Conservation (phyloP, 2,329 filamentous ascomycete species). For the Fusarium goolgardi region DNA sequence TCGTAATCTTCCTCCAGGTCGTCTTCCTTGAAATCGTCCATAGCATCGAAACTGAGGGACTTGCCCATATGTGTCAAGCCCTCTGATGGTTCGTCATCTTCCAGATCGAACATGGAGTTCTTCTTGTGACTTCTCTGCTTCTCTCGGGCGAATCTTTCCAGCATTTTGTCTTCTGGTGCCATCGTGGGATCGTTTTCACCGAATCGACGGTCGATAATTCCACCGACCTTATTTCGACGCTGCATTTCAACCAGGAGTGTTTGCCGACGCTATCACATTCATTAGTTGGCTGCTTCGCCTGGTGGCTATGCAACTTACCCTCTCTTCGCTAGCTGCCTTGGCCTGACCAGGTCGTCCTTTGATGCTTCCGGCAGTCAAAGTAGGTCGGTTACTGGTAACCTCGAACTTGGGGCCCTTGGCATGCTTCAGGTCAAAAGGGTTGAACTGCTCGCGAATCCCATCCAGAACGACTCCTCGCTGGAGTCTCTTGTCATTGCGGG, state of each 20-base stretch:
- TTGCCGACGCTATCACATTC: slow-evolving; percentile 70
- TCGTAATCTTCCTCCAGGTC: slow-evolving; percentile 73
- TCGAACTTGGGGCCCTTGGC: slow-evolving; percentile 86
- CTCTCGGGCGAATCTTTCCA: slow-evolving; percentile 90
- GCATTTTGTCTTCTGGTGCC: slow-evolving; percentile 91
- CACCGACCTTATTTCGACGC: slow-evolving; percentile 88
- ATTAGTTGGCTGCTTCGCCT: slow-evolving; percentile 22
- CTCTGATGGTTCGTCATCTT: slow-evolving; percentile 74
- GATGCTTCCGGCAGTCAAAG: slow-evolving; percentile 67
- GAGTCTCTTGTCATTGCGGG: slow-evolving; percentile 76
- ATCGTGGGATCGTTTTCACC: slow-evolving; percentile 95
- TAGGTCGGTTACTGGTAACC: slow-evolving; percentile 75
- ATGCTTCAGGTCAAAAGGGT: slow-evolving; percentile 94
- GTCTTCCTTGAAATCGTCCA: slow-evolving; percentile 83
- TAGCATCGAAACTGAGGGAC: slow-evolving; percentile 72
- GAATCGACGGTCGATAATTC: slow-evolving; percentile 91
- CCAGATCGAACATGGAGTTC: slow-evolving; percentile 86
- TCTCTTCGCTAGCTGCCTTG: slow-evolving; percentile 88
- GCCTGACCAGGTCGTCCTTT: slow-evolving; percentile 83
- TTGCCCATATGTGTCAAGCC: slow-evolving; percentile 86
- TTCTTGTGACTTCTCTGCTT: slow-evolving; percentile 84
- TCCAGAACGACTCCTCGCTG: slow-evolving; percentile 82
- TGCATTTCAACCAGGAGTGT: slow-evolving; percentile 93
- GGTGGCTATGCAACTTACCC: slow-evolving; percentile 60
- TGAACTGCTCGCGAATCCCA: slow-evolving; percentile 94